These are phyloP conservation scores for Pseudoneurospora amorphoporcata DNA, from an alignment of 495 filamentous ascomycete species.

Conservation along the genomic window DNA sequence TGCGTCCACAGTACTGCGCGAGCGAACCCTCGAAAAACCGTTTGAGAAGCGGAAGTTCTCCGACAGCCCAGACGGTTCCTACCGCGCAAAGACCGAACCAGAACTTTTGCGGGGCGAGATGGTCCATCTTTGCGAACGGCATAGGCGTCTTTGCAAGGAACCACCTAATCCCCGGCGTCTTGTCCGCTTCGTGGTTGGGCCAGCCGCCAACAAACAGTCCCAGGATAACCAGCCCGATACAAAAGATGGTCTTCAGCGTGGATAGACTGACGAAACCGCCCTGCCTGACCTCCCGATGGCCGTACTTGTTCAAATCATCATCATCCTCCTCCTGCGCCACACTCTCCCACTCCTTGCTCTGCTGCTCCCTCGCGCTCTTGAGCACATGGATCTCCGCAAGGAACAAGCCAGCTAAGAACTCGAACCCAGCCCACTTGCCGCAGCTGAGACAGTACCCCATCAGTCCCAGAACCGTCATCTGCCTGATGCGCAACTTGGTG, in stretches of 20 bases:
- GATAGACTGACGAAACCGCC: neutral
- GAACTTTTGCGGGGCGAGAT: conserved; percentile 31
- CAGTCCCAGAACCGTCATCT: conserved; percentile 33
- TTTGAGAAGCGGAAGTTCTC: conserved; percentile 40
- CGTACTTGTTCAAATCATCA: neutral
- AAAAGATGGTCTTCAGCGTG: conserved; percentile 8
- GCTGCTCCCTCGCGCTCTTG: conserved; percentile 5
- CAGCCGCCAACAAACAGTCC: conserved; percentile 36
- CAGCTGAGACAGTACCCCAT: conserved; percentile 47
- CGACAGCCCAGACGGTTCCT: conserved; percentile 45
- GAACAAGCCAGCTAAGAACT: conserved; percentile 50
- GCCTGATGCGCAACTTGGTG: conserved; percentile 34
- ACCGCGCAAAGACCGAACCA: conserved; percentile 49
- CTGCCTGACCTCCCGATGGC: neutral
- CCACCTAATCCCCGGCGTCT: conserved; percentile 26
- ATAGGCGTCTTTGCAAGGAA: conserved; percentile 24
- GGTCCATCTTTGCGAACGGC: conserved; percentile 22
- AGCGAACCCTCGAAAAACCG: conserved; percentile 43
- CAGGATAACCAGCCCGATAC: conserved; percentile 20
- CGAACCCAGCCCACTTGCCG: conserved; percentile 49
- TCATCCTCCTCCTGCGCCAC: conserved; percentile 1
- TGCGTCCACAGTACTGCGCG: conserved; percentile 52
- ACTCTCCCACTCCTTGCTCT: conserved; percentile 11
- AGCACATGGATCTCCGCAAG: conserved; percentile 47
- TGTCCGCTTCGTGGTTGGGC: conserved; percentile 29